Base-by-base conservation (phyloP, 352 stramenopile species). In the Globisporangium polare region DNA sequence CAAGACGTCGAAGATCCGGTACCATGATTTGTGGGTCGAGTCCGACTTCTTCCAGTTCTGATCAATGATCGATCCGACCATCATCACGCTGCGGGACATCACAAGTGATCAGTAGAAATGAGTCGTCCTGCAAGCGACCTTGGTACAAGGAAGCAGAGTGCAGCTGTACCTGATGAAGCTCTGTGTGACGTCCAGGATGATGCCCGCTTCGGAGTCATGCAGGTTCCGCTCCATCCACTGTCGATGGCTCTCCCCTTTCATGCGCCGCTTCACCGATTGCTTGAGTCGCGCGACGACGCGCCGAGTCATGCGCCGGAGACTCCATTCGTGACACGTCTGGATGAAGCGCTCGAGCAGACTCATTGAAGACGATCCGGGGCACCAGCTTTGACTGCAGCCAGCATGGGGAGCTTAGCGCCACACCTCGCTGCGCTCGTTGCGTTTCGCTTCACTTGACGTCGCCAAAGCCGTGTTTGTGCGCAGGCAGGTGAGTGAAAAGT, bases 221-320 rank as follows among this genome's bases (percentile, higher is more conserved):
- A 90, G 29, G 67, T 89, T 90, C 17, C 81, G 71, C 61, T 90
- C 78, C 33, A 89, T 83, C 81, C 81, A 90, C 58, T 89, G 77
- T 0, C 81, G 78, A 24, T 70, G 72, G 57, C 77, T 86, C 55
- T 90, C 78, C 22, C 81, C 81, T 31, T 78, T 84, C 56, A 89
- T 83, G 4, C 80, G 71, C 15, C 81, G 68, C 56, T 89, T 89
- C 22, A 90, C 69, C 37, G 73, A 70, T 18, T 71, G 66, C 60
- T 55, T 58, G 18, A 65, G 29, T 0, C 60, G 39, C 41, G 60
- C 31, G 29, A 47, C 60, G 18, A 43, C 8, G 17, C 47, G 58
- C 26, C 46, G 49, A 33, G 46, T 50, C 24, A 63, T 56, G 13
- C 46, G 58, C 13, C 33, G 58, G 50, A 63, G 58, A 35, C 58